These are phyloP conservation scores for Ustilago hordei DNA, from an alignment of 1,284 basidiomycete genomes.

Conservation along the genomic window DNA sequence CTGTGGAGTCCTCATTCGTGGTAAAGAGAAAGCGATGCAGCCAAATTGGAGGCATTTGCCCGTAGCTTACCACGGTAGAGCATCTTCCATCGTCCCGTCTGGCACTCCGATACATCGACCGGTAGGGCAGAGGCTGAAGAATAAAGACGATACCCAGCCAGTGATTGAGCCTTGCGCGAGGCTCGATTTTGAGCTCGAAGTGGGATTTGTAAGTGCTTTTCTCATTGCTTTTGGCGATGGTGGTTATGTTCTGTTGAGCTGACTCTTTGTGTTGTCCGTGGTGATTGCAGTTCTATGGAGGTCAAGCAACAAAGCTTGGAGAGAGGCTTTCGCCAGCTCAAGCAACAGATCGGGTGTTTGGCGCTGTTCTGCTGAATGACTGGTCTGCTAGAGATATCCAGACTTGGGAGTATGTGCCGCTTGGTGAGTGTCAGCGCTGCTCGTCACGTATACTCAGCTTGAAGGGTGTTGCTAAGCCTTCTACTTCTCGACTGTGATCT, in stretches of 20 bases:
- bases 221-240: not conserved
- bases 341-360: conserved; percentile 49
- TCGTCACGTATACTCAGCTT: too few relatives aligned
- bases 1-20: conserved; percentile 34
- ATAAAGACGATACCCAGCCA: conserved; percentile 26
- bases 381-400: conserved; percentile 58
- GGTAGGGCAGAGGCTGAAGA: conserved; percentile 39
- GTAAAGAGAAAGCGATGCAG: conserved; percentile 21
- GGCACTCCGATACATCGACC: conserved; percentile 46
- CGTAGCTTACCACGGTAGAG: conserved; percentile 56
- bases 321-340: conserved; percentile 32
- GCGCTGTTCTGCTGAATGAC: conserved; percentile 58
- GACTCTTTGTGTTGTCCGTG: not conserved
- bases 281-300: conserved; percentile 38
- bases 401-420: conserved; percentile 52
- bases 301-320: conserved; percentile 34
- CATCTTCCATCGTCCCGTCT: conserved; percentile 37
- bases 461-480: not conserved
- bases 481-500: not conserved
- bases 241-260: not conserved
- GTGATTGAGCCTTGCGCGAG: conserved; percentile 27
- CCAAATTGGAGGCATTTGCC: conserved; percentile 46
- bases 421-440: conserved; percentile 15
- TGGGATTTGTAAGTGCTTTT: conserved; percentile 40
- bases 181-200: conserved; percentile 61